Evolutionary conservation across 78 protist species (phyloP).

Genomic region (Andalucia godoyi): DNA sequence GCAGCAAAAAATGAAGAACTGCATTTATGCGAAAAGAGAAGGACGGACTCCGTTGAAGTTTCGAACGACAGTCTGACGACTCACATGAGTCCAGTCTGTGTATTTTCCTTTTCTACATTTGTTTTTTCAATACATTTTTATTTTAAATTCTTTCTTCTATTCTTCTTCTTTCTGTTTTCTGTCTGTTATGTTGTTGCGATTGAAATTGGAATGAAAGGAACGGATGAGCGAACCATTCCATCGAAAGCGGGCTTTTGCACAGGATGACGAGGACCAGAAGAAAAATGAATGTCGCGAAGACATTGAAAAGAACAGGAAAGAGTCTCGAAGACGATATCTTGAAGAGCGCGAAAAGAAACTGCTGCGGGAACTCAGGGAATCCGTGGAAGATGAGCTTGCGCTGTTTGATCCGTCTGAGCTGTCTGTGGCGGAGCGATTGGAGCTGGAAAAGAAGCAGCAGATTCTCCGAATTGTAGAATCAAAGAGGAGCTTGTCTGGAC

Average conservation of each 20-base stretch:
- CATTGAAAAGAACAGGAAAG: background rate
- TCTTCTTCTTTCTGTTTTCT: background rate
- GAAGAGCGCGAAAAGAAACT: slow-evolving; percentile 3
- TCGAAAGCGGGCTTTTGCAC: background rate
- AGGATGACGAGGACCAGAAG: background rate
- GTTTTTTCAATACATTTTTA: background rate
- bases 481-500: background rate
- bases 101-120: background rate
- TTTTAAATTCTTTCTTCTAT: background rate
- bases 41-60: no score
- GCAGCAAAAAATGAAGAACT: no score
- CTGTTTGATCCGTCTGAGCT: slow-evolving; percentile 14
- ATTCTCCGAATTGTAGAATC: slow-evolving; percentile 7
- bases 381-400: background rate
- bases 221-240: background rate
- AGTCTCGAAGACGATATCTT: background rate
- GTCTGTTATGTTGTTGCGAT: background rate
- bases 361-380: background rate
- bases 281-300: background rate
- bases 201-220: background rate
- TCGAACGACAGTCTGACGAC: no score
- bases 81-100: no score
- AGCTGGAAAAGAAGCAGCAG: slow-evolving; percentile 39
- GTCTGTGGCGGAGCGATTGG: slow-evolving; percentile 37
- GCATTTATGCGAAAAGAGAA: no score